Base-by-base conservation (phyloP, 2,329 filamentous ascomycete genomes). In the Nigrospora oryzae region DNA sequence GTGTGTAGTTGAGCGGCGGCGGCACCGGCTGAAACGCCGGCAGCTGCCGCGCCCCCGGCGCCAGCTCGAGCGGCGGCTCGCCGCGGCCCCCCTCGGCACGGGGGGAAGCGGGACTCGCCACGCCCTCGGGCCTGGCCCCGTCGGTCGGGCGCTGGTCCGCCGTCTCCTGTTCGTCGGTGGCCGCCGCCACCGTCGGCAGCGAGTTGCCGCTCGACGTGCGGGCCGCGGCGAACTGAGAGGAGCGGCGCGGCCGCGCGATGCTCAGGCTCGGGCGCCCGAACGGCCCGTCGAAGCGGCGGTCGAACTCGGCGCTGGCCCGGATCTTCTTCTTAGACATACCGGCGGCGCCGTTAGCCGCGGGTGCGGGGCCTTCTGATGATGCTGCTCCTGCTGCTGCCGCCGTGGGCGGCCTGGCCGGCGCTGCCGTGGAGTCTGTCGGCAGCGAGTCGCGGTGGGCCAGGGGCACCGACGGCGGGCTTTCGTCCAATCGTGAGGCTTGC, bases 201-300 rank as follows among this genome's bases (percentile, higher is more conserved):
- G 23, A 28, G 23, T 28, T 28, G 23, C 23, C 23, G 23, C 23
- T 28, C 23, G 23, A 40, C 32, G 5, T 30, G 31, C n/a, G 31
- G 30, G 17, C 37, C 38, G 17, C 35, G 31, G 42, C 38, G 17
- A 32, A 14, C 16, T 35, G 36, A 11, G 40, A 41, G 14, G 43
- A 46, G 32, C 39, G 48, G n/a, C 48, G 23, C 23, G 23, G 54
- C 50, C 52, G 45, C 4, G 47, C 38, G 46, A 54, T 53, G 46
- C 42, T 46, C 37, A 57, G 34, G 41, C 55, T 57, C 17, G 54
- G 53, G 10, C 55, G 49, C 14, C 49, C 55, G 30, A 54, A 57
- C 7, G 55, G 55, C 4, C 55, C 55, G 42, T 57, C 55, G 43
- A 49, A 57, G 3, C 55, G 46, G 13, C 54, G 44, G 48, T 57